These are phyloP conservation scores for Penicillium sp. DNA, from an alignment of 2,329 filamentous ascomycete genomes.

Conservation along the genomic window DNA sequence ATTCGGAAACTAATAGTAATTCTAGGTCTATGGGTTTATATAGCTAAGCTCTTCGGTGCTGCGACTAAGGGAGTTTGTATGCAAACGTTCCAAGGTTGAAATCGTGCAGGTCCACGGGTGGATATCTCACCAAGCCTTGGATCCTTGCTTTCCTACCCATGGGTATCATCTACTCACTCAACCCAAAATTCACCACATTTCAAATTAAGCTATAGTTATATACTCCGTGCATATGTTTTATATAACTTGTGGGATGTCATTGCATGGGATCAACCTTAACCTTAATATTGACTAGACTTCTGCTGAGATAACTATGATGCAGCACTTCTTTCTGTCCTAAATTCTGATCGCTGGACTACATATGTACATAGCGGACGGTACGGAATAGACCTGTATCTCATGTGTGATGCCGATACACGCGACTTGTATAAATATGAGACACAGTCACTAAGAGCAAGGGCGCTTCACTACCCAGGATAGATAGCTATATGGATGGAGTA, in stretches of 20 bases:
- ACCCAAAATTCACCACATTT: neutral
- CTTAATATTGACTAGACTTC: neutral
- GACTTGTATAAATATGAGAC: neutral
- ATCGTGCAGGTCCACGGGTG: neutral
- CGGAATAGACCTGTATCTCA: neutral
- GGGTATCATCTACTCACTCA: neutral
- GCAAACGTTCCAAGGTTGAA: too few species aligned
- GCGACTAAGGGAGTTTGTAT: too few species aligned
- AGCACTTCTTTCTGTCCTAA: neutral
- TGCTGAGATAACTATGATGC: neutral
- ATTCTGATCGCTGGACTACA: neutral
- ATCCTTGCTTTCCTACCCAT: neutral
- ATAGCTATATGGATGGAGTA: neutral
- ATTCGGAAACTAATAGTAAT: slow-evolving; percentile 25
- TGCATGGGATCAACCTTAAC: too few species aligned
- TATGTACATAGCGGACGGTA: neutral
- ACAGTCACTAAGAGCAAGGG: neutral
- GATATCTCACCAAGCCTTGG: neutral
- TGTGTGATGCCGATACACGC: neutral
- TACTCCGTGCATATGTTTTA: neutral
- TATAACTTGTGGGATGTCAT: neutral
- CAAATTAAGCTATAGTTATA: neutral
- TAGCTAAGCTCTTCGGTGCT: neutral
- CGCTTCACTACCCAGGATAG: neutral
- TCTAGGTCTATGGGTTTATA: slow-evolving; percentile 17